phyloP scores from a whole-genome alignment of 345 rosid species.

The Eucalyptus erythrocorys region DNA sequence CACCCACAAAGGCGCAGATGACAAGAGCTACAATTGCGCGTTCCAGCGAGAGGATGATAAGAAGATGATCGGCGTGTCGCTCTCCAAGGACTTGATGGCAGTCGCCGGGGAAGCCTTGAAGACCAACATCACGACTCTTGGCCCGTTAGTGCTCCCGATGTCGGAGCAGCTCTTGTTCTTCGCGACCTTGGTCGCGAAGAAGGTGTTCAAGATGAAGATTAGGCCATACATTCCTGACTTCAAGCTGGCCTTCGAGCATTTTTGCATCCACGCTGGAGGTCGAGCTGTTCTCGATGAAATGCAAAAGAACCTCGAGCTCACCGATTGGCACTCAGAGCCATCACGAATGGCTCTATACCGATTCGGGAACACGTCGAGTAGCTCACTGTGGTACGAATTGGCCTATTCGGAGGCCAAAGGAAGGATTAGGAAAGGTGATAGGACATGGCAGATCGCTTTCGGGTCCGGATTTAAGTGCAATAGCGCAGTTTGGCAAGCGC shows the following conservation, averaged over 20 bases:
- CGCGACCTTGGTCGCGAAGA: slow-evolving; percentile 17
- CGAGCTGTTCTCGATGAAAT: slow-evolving; percentile 57
- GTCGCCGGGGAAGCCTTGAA: slow-evolving; percentile 51
- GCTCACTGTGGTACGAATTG: slow-evolving; percentile 64
- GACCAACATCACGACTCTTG: slow-evolving; percentile 52
- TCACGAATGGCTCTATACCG: slow-evolving; percentile 65
- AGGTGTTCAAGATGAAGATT: slow-evolving; percentile 27
- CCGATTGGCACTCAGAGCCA: slow-evolving; percentile 65
- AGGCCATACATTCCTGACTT: slow-evolving; percentile 54
- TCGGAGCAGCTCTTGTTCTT: slow-evolving; percentile 42
- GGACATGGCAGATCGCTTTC: slow-evolving; percentile 65
- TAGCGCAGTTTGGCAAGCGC: too few species aligned
- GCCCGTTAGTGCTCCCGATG: slow-evolving; percentile 53
- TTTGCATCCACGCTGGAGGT: slow-evolving; percentile 65
- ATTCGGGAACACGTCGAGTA: slow-evolving; percentile 66
- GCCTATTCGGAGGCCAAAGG: slow-evolving; percentile 65
- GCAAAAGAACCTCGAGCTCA: slow-evolving; percentile 43
- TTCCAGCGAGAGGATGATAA: slow-evolving; percentile 41
- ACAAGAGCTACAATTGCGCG: slow-evolving; percentile 32
- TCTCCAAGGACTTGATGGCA: slow-evolving; percentile 43
- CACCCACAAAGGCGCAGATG: slow-evolving; percentile 45
- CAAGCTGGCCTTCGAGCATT: slow-evolving; percentile 66
- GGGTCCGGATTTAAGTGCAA: slow-evolving; percentile 78
- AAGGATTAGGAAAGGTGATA: slow-evolving; percentile 44
- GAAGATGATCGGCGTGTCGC: slow-evolving; percentile 21